Evolutionary conservation across 1,284 basidiomycete genomes (phyloP).

Genomic region (Cystobasidium sp.): DNA sequence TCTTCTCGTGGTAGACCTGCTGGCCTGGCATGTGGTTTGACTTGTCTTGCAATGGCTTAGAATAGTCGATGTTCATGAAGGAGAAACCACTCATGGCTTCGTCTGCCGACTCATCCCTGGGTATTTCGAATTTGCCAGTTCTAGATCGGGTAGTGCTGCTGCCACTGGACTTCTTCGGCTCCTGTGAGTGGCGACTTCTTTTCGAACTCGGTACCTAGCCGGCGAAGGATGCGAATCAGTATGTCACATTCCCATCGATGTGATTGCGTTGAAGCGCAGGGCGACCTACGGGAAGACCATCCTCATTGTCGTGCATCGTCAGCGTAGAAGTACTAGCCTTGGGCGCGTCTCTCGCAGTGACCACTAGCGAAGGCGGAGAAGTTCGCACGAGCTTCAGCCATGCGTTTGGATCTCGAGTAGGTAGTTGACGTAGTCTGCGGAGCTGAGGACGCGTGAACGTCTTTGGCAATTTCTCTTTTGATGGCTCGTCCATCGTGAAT

Average conservation of each 20-base stretch:
- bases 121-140: not conserved
- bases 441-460: not conserved
- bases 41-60: constrained; percentile 4
- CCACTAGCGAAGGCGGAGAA: not conserved
- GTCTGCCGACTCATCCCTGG: not conserved
- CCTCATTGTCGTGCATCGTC: constrained; percentile 1
- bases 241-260: no score
- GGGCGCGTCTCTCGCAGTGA: not conserved
- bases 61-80: not conserved
- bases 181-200: not conserved
- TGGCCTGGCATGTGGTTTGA: not conserved
- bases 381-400: constrained; percentile 10
- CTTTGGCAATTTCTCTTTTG: not conserved
- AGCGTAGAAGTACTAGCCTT: constrained; percentile 22
- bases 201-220: not conserved
- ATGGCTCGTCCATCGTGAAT: not conserved
- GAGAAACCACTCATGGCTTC: constrained; percentile 13
- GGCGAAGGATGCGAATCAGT: not conserved
- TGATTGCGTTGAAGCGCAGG: not conserved
- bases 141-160: no score
- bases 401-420: not conserved
- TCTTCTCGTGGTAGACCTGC: no score
- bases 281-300: not conserved
- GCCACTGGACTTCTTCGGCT: not conserved
- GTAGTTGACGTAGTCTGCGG: constrained; percentile 1